These are phyloP conservation scores for Auriculariales sp. DNA, from an alignment of 768 basidiomycete genomes.

Conservation along the genomic window DNA sequence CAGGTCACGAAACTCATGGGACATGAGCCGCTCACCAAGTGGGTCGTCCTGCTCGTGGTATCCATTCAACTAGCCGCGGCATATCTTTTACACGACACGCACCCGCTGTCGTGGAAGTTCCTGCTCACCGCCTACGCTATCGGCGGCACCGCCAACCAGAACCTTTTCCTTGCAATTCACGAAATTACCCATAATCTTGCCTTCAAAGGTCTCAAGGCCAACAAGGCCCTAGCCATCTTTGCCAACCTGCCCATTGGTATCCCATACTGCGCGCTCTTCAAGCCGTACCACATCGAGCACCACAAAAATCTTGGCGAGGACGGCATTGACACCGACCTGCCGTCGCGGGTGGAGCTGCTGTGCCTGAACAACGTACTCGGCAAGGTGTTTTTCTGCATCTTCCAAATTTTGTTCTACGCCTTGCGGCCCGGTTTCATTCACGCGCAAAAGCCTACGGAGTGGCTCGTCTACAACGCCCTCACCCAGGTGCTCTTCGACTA, in stretches of 20 bases:
- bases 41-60: conserved; percentile 73
- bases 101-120: conserved; percentile 58
- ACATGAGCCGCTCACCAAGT: conserved; percentile 83
- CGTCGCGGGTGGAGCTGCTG: conserved; percentile 71
- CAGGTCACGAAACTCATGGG: conserved; percentile 97
- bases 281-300: conserved; percentile 94
- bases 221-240: conserved; percentile 79
- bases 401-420: conserved; percentile 97
- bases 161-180: conserved; percentile 94
- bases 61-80: conserved; percentile 56
- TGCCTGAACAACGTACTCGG: conserved; percentile 90
- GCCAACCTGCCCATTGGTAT: conserved; percentile 90
- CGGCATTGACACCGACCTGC: conserved; percentile 90
- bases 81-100: conserved; percentile 47
- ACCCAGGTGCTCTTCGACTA: conserved; percentile 61
- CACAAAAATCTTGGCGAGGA: conserved; percentile 94
- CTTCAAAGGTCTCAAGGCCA: conserved; percentile 66
- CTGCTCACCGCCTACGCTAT: conserved; percentile 66
- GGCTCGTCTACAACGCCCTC: conserved; percentile 72
- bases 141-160: conserved; percentile 94
- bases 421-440: conserved; percentile 89
- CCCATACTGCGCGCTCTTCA: conserved; percentile 92
- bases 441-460: conserved; percentile 59
- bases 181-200: conserved; percentile 98
- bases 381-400: conserved; percentile 96